These are phyloP conservation scores for Cladosporium velox DNA, from an alignment of 2,329 filamentous ascomycete genomes.

Conservation along the genomic window DNA sequence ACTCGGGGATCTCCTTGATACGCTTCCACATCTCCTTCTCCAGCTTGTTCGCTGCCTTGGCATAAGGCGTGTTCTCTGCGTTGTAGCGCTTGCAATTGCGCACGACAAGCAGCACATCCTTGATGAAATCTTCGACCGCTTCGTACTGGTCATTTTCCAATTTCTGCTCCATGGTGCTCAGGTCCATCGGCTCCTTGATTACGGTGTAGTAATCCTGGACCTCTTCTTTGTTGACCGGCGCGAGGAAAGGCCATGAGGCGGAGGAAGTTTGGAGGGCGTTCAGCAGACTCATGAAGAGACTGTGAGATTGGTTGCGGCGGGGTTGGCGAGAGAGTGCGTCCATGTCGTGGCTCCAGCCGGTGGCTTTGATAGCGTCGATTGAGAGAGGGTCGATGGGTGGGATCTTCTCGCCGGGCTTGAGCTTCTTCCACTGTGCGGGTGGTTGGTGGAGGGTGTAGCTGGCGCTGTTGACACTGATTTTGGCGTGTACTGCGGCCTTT, in stretches of 20 bases:
- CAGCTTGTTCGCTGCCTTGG: conserved; percentile 90
- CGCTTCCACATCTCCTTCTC: conserved; percentile 95
- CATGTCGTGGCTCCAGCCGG: conserved; percentile 97
- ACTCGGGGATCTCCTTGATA: conserved; percentile 89
- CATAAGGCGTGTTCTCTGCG: conserved; percentile 90
- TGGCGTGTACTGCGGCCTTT: conserved; percentile 91
- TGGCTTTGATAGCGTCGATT: conserved; percentile 83
- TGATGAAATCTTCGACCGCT: conserved; percentile 88
- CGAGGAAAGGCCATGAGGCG: conserved; percentile 90
- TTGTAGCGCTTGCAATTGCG: conserved; percentile 97
- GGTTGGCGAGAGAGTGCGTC: conserved; percentile 93
- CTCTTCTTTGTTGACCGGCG: conserved; percentile 91
- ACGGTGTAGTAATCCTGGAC: conserved; percentile 99
- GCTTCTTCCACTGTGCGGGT: conserved; percentile 79
- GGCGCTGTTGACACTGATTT: conserved; percentile 88
- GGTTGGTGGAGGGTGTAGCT: conserved; percentile 85
- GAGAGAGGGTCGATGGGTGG: conserved; percentile 78
- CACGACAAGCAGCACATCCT: conserved; percentile 85
- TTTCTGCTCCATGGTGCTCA: conserved; percentile 93
- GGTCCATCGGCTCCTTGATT: conserved; percentile 96
- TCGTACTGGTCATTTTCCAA: conserved; percentile 91
- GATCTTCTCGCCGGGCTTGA: conserved; percentile 51
- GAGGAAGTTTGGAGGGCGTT: conserved; percentile 95
- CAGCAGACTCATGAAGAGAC: conserved; percentile 85
- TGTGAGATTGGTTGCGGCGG: conserved; percentile 94